Evolutionary conservation across 1,284 basidiomycete species (phyloP).

Genomic region (Sporisorium graminicola): DNA sequence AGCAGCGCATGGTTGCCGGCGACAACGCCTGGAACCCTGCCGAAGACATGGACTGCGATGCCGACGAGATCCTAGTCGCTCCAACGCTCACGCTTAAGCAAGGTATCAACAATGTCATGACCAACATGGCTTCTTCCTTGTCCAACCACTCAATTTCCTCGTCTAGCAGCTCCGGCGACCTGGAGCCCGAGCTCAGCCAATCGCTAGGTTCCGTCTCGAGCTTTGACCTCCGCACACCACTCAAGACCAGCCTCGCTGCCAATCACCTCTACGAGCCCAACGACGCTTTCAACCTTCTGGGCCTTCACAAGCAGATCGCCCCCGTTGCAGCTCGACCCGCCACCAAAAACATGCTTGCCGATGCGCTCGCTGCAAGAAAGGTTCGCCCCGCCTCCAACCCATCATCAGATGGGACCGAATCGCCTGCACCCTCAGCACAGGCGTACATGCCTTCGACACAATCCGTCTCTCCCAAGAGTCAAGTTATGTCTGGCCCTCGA

Average conservation of each 20-base stretch:
- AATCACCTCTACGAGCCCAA: conserved; percentile 39
- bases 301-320: conserved; percentile 28
- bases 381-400: conserved; percentile 16
- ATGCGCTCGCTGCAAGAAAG: conserved; percentile 37
- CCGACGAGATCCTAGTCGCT: conserved; percentile 23
- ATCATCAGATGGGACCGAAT: conserved; percentile 3
- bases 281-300: conserved; percentile 36
- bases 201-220: conserved; percentile 56
- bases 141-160: conserved; percentile 50
- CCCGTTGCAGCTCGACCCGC: conserved; percentile 15
- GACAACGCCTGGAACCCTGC: conserved; percentile 37
- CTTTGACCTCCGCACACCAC: conserved; percentile 57
- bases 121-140: conserved; percentile 42
- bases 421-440: conserved; percentile 12
- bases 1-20: conserved; percentile 22
- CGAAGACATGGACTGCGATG: conserved; percentile 52
- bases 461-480: conserved; percentile 32
- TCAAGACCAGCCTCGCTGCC: conserved; percentile 44
- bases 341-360: conserved; percentile 39
- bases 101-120: conserved; percentile 20
- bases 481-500: not conserved
- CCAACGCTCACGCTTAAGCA: conserved; percentile 16
- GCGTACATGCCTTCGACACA: not conserved
- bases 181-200: conserved; percentile 57
- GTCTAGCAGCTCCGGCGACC: conserved; percentile 39